Conservation (phyloP, 2,329 filamentous ascomycete genomes). For the Penicillium brevicompactum region DNA sequence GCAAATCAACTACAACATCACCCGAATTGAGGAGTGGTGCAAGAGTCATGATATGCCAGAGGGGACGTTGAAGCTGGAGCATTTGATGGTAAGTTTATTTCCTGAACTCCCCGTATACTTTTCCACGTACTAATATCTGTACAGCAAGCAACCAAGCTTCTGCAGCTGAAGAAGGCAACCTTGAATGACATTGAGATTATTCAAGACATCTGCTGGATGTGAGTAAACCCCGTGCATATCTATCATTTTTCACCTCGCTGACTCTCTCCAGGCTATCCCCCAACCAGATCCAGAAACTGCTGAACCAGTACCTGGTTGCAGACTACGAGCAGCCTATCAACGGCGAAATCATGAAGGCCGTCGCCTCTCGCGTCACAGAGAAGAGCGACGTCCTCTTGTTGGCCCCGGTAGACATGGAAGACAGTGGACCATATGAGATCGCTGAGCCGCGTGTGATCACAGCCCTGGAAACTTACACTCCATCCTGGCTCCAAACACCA, state of each 20-base stretch:
- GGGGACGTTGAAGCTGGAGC: constrained; percentile 93
- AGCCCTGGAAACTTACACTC: constrained; percentile 95
- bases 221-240: constrained; percentile 51
- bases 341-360: constrained; percentile 99
- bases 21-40: constrained; percentile 98
- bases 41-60: constrained; percentile 99
- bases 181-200: constrained; percentile 99
- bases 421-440: constrained; percentile 97
- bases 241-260: not conserved
- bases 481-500: constrained; percentile 96
- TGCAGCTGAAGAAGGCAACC: constrained; percentile 98
- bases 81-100: constrained; percentile 75
- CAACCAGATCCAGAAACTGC: constrained; percentile 97
- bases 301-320: constrained; percentile 97
- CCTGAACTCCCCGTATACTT: not conserved
- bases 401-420: constrained; percentile 97
- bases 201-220: constrained; percentile 99
- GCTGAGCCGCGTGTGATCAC: constrained; percentile 95
- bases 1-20: constrained; percentile 99
- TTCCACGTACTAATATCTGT: constrained; percentile 13
- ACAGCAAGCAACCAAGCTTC: constrained; percentile 93
- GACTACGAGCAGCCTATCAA: constrained; percentile 99
- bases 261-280: constrained; percentile 73
- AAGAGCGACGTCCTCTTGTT: constrained; percentile 96
- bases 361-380: constrained; percentile 93